phyloP scores from a whole-genome alignment of 495 filamentous ascomycete genomes.

The Penicillium atrosanguineum region DNA sequence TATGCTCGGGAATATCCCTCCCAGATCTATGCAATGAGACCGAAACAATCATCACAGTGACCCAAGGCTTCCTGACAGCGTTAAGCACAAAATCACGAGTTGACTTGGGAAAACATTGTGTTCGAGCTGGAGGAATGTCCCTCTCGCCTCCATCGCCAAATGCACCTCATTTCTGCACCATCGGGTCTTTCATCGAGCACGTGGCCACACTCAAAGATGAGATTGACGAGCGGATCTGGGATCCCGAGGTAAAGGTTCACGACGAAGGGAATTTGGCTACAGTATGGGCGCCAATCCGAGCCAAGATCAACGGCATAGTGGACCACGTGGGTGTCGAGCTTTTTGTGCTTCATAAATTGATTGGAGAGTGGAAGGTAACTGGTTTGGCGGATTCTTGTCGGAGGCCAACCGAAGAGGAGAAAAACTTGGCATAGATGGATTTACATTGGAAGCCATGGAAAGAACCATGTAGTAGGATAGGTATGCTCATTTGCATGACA shows the following conservation, averaged over 20 bases:
- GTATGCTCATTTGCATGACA: neutral
- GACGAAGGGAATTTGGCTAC: conserved; percentile 32
- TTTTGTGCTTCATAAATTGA: conserved; percentile 37
- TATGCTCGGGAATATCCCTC: neutral
- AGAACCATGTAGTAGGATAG: neutral
- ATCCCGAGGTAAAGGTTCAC: conserved; percentile 36
- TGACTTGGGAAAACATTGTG: conserved; percentile 39
- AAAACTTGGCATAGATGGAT: conserved; percentile 18
- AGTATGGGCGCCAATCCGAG: conserved; percentile 42
- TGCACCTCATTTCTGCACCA: conserved; percentile 38
- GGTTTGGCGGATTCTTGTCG: conserved; percentile 42
- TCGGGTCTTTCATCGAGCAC: conserved; percentile 39
- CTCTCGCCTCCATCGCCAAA: conserved; percentile 33
- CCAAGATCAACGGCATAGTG: conserved; percentile 39
- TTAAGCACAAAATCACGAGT: conserved; percentile 30
- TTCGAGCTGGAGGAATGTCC: conserved; percentile 39
- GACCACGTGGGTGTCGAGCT: conserved; percentile 42
- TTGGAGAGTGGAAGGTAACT: conserved; percentile 41
- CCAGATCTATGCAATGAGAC: conserved; percentile 18
- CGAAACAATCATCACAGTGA: conserved; percentile 32
- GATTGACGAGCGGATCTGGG: conserved; percentile 40
- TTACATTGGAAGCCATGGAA: neutral
- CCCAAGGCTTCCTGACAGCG: conserved; percentile 34
- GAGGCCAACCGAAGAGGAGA: conserved; percentile 35
- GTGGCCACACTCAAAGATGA: conserved; percentile 29